Evolutionary conservation across 768 basidiomycete species (phyloP), one percentile per base, ranked within the genome.

Genomic region (Gloeophyllum trabeum): DNA sequence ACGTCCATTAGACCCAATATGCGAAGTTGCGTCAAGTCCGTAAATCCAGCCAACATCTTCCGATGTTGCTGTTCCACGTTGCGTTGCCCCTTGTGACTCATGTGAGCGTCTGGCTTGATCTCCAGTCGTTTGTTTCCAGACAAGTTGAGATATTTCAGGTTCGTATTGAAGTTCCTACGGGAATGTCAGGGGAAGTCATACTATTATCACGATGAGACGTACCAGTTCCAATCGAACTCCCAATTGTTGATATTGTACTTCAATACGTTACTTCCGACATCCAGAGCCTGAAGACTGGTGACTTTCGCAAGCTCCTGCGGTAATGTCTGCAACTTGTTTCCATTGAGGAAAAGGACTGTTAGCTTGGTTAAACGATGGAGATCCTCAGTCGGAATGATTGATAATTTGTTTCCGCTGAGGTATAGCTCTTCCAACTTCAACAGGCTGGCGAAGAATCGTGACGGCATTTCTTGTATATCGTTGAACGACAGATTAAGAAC

Each of bases 211-310:
- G 13, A 37, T n/a, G 19, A 36, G 25, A 64, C 76, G 39, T 49
- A 94, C 94, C 96, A 97, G 58, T 99, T 98, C 93, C 93, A 98
- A 62, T 99, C 96, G 59, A 92, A 98, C 58, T 94, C 89, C 83
- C 83, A 92, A 54, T 99, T 99, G 51, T 89, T 86, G 51, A 96
- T 91, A 57, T 98, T 99, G 62, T 98, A 98, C 71, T 86, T 89
- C 61, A 99, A 67, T 41, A 78, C 61, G 58, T 99, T 99, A 58
- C 83, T 92, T 5, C 96, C 93, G 4, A 87, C 93, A 55, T 99
- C 96, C 50, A 99, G 68, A 24, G 85, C 76, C 41, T 70, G 74
- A 53, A 99, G 64, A 37, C 72, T 79, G 55, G 74, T 72, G 45
- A 96, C 74, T 56, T 89, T 88, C 28, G 80, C 81, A 38, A 99